Base-by-base conservation (phyloP, 2,329 filamentous ascomycete genomes). In the Pezicula radicicola region DNA sequence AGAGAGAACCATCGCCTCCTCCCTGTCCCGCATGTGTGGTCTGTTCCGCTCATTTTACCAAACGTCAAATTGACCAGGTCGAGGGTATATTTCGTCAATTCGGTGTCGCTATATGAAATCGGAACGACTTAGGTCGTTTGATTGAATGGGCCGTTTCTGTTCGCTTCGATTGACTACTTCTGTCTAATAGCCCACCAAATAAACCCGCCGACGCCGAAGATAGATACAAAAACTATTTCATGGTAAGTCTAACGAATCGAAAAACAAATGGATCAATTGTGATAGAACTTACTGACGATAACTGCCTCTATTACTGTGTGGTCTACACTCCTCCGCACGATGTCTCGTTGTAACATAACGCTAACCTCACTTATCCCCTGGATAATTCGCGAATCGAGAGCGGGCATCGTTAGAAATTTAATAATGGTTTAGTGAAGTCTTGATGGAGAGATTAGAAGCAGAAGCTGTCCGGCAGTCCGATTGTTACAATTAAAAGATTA, bases 171-270 rank as follows among this genome's bases (percentile, higher is more conserved):
- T 16, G 25, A 46, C 47, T 46, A 46, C 13, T 36, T 30, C 30
- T 50, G 27, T 36, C 35, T 50, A 27, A 44, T 30, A 41, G 41
- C 42, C 30, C 39, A 53, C 7, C 33, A 6, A 50, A 53, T 53
- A 28, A 44, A 43, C 15, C 51, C 51, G 47, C 51, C 51, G 19
- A 53, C 51, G 7, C 51, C 51, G 28, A 53, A 53, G 9, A 53
- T 27, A n/a, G 44, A 50, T 25, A 53, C 27, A 15, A 50, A 48
- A 25, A 53, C 51, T 53, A 36, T 12, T 46, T 33, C 13, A 16
- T 40, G 37, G 37, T 44, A 12, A 44, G 30, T 43, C 15, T 13
- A 19, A n/a, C 3, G 33, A 10, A 16, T 37, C 3, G 13, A 44
- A 10, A n/a, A 50, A 3, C 6, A 44, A 43, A 13, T 21, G 25